These are phyloP conservation scores for Apiotrichum porosum DNA, from an alignment of 1,284 basidiomycete genomes.

Conservation along the genomic window DNA sequence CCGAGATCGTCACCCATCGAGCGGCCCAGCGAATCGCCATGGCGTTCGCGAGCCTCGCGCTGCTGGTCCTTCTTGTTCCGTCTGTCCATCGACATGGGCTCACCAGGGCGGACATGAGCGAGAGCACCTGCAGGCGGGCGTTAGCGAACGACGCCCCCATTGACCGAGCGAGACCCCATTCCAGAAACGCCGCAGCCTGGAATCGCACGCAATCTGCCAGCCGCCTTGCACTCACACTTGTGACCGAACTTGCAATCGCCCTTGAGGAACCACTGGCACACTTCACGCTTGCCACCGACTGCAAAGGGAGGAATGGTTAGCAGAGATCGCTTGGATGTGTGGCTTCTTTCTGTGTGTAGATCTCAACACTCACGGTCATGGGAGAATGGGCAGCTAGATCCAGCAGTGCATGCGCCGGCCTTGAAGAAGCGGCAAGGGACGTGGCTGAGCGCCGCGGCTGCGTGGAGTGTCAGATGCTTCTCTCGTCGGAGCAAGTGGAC, in stretches of 20 bases:
- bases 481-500: too few relatives aligned
- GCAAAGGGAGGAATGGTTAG: slow-evolving; percentile 38
- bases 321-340: too few relatives aligned
- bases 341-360: too few relatives aligned
- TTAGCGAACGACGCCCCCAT: too few relatives aligned
- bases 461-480: neutral
- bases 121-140: slow-evolving; percentile 55
- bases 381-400: slow-evolving; percentile 92
- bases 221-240: slow-evolving; percentile 62
- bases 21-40: slow-evolving; percentile 8
- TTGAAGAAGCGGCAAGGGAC: slow-evolving; percentile 99
- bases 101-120: slow-evolving; percentile 88
- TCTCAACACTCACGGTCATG: slow-evolving; percentile 55
- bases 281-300: slow-evolving; percentile 77
- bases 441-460: slow-evolving; percentile 62
- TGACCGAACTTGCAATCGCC: slow-evolving; percentile 96
- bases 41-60: slow-evolving; percentile 52
- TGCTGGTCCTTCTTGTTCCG: slow-evolving; percentile 98
- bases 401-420: slow-evolving; percentile 86
- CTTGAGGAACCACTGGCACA: slow-evolving; percentile 81
- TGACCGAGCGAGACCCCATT: too few relatives aligned
- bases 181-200: neutral
- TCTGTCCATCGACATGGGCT: slow-evolving; percentile 88
- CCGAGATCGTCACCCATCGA: slow-evolving; percentile 10
- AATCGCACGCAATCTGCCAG: neutral